Conservation (phyloP, 1,284 basidiomycete genomes). For the Ceratobasidium papillatum region DNA sequence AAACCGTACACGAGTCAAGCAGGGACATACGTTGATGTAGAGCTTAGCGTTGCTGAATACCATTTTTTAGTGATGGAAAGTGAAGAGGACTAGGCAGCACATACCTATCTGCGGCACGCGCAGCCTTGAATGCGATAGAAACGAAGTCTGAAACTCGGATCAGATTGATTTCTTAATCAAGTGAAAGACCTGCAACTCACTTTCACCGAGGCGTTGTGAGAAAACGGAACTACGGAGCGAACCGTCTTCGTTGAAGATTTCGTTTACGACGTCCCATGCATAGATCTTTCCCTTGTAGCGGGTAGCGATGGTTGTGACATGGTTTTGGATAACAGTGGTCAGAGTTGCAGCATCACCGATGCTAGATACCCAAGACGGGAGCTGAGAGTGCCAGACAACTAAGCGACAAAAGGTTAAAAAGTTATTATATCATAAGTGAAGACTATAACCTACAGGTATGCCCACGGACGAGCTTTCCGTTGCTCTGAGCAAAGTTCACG, state of each 20-base stretch:
- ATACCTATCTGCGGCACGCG: slow-evolving; percentile 8
- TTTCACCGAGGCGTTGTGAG: background rate
- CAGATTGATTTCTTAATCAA: background rate
- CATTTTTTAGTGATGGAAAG: background rate
- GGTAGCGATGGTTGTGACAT: background rate
- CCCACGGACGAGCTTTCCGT: slow-evolving; percentile 37
- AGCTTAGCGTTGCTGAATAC: slow-evolving; percentile 42
- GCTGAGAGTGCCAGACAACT: slow-evolving; percentile 40
- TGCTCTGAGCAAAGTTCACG: slow-evolving; percentile 29
- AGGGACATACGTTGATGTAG: slow-evolving; percentile 39
- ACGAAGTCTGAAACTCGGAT: background rate
- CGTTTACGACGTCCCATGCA: slow-evolving; percentile 58
- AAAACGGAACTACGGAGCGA: slow-evolving; percentile 41
- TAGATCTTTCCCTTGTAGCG: slow-evolving; percentile 46
- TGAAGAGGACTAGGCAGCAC: background rate
- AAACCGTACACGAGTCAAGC: too few species aligned
- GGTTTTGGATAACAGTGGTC: slow-evolving; percentile 34
- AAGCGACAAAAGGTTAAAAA: background rate
- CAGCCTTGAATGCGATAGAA: slow-evolving; percentile 16
- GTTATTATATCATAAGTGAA: background rate
- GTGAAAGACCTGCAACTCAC: background rate
- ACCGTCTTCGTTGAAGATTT: slow-evolving; percentile 40
- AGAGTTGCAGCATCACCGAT: slow-evolving; percentile 18
- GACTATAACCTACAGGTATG: slow-evolving; percentile 3
- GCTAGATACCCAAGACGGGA: slow-evolving; percentile 34